These are phyloP conservation scores for Teunomyces aglyptinius DNA, from an alignment of 805 yeast species.

Conservation along the genomic window DNA sequence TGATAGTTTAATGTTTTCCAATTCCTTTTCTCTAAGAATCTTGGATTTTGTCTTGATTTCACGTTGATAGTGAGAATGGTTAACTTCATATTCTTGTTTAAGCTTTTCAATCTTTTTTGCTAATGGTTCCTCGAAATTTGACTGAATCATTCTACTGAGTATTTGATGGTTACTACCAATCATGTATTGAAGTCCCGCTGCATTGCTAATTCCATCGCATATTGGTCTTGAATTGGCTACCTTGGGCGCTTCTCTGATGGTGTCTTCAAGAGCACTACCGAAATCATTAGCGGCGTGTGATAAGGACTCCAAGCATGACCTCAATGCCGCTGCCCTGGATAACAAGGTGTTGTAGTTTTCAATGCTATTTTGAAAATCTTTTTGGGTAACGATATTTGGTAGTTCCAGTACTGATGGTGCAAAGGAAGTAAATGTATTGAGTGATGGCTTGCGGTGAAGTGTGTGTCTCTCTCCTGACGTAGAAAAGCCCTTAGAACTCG, in stretches of 20 bases:
- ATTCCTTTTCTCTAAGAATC: constrained; percentile 58
- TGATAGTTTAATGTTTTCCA: constrained; percentile 56
- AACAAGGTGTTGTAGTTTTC: constrained; percentile 48
- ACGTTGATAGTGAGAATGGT: constrained; percentile 53
- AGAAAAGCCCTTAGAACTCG: constrained; percentile 10
- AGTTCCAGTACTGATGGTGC: constrained; percentile 57
- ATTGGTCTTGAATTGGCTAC: constrained; percentile 23
- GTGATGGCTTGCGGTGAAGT: constrained; percentile 28
- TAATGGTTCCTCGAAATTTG: constrained; percentile 57
- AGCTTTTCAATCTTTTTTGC: constrained; percentile 44
- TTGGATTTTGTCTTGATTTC: constrained; percentile 53
- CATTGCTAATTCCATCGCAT: constrained; percentile 63
- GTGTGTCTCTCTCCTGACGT: constrained; percentile 6
- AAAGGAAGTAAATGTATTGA: constrained; percentile 45
- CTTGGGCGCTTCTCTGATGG: constrained; percentile 26
- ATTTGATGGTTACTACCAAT: constrained; percentile 77
- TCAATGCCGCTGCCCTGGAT: constrained; percentile 45
- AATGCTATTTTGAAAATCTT: constrained; percentile 54
- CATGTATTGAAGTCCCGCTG: constrained; percentile 75
- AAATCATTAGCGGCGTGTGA: constrained; percentile 66
- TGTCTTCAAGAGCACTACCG: constrained; percentile 63
- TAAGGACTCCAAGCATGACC: constrained; percentile 45
- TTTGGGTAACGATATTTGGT: constrained; percentile 57
- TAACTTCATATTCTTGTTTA: constrained; percentile 38
- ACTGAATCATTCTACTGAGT: constrained; percentile 54